Evolutionary conservation across 2,329 filamentous ascomycete genomes (phyloP), one percentile per base, ranked within the genome.

Genomic region (Aspergillus brunneoviolaceus): DNA sequence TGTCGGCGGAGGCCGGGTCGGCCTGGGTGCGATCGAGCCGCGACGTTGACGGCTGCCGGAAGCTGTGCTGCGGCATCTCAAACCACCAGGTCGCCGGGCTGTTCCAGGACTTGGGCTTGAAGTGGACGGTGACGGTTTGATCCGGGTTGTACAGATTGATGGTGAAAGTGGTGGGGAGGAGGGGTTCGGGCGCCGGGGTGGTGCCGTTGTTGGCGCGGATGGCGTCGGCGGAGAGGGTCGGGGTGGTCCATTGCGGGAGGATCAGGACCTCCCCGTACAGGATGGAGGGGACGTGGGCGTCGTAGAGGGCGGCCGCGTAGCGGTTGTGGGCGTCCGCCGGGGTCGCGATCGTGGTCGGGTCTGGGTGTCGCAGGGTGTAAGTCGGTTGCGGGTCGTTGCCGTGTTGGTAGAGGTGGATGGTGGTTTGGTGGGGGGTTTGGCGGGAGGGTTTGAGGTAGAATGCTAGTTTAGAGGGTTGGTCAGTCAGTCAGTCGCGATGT

Each of bases 71-170:
- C 0, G 95, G 95, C 77, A 99, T 88, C 74, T 94, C 91, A 76
- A 99, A 98, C 65, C 95, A 91, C 89, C 94, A 99, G 57, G 86
- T 85, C 55, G 92, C 87, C 14, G 87, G 88, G 61, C 87, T 89
- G 63, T 89, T 92, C 89, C 92, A 96, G 62, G 88, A 87, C 35
- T 90, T 89, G 47, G 88, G 84, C 67, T 89, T 86, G 64, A 79
- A 72, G 67, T 84, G 87, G 39, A 98, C 84, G 0, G 81, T 69
- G 21, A 98, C 81, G 67, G 89, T 84, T 75, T 95, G 92, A 73
- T 98, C 94, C 0, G 95, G 95, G 73, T 96, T 95, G 81, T 97
- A 98, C 3, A 99, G 87, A 69, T 94, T 89, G 45, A 98, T 84
- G n/a, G 84, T 83, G 74, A 98, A 96, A 56, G 86, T 82, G 59